Percentiles rank a stretch among this genome's conserved stretches.
These are phyloP conservation scores for Ustilago trichophora DNA, from an alignment of 1,284 basidiomycete species.

Conservation along the genomic window DNA sequence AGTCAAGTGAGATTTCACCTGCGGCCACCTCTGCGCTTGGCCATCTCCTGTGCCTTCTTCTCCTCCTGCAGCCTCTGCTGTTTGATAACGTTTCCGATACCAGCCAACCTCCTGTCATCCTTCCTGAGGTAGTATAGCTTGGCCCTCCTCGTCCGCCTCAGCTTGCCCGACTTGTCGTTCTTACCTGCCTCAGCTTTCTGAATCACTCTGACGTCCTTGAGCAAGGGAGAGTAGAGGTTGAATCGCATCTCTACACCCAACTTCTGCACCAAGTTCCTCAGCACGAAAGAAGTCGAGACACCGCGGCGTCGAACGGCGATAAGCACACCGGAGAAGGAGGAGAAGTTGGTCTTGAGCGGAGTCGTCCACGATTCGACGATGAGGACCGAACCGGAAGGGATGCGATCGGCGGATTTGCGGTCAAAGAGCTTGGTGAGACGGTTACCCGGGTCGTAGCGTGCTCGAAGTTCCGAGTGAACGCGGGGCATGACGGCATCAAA, in stretches of 20 bases:
- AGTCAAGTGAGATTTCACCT: too few relatives aligned
- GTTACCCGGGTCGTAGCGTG: conserved; percentile 55
- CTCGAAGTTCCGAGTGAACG: conserved; percentile 53
- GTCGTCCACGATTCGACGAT: conserved; percentile 62
- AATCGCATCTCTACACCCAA: conserved; percentile 65
- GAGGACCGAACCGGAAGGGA: conserved; percentile 63
- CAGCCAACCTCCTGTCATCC: conserved; percentile 56
- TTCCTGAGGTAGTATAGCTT: conserved; percentile 64
- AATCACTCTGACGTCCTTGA: conserved; percentile 63
- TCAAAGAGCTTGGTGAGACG: conserved; percentile 60
- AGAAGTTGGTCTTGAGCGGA: conserved; percentile 50
- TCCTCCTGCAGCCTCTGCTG: conserved; percentile 47
- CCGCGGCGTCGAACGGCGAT: conserved; percentile 62
- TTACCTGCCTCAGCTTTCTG: conserved; percentile 58
- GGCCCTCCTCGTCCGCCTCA: conserved; percentile 58
- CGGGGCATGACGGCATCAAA: conserved; percentile 55
- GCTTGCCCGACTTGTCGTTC: conserved; percentile 45
- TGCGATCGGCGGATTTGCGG: conserved; percentile 49
- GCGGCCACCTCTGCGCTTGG: conserved; percentile 35
- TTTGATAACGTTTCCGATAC: conserved; percentile 58
- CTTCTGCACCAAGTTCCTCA: conserved; percentile 63
- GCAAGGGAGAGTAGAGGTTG: conserved; percentile 60
- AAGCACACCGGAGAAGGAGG: conserved; percentile 62
- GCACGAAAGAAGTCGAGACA: conserved; percentile 59
- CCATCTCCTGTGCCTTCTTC: conserved; percentile 42